Evolutionary conservation across 116 monocot genomes (phyloP), one percentile per base, ranked within the genome.

Genomic region (Zostera marina): DNA sequence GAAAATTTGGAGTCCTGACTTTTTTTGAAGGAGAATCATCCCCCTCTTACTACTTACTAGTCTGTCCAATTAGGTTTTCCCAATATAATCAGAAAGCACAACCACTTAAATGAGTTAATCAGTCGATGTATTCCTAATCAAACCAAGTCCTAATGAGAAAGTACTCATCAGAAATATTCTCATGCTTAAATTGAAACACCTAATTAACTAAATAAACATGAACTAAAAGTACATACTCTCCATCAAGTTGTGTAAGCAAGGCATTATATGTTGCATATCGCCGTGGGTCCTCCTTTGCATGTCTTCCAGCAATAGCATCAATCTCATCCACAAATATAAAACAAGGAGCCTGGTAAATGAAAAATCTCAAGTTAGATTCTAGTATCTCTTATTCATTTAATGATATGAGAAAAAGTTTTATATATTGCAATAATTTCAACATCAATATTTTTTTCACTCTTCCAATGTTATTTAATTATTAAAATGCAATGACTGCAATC

Each of bases 301-400:
- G 81, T 62, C 89, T 58, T 48, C 89, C 89, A 58, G 89, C 89
- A 63, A 89, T 89, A 66, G 89, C 89, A 78, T 89, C 89, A 72
- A 89, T 78, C 59, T 89, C 89, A 68, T 89, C 89, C 65, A 89
- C 73, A 70, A 89, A 89, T 13, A 89, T 81, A 76, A 89, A 89
- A 16, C 84, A 80, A 44, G 89, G 89, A 49, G 89, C 89, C 88
- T 88, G 61, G 19, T 32, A 44, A 60, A n/a, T 11, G 4, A 20
- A 20, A 66, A 53, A 23, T 9, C 25, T 49, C 19, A 15, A 49
- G 15, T 20, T 17, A 17, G 49, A 20, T 17, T 8, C 20, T 49
- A 17, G 19, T 17, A 8, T 49, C 8, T 7, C 49, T 2, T 49
- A 15, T 49, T 49, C 32, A 32, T 32, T 32, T 32, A 5, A 32